phyloP scores from a whole-genome alignment of 768 basidiomycete genomes.

The Suillus hirtellus region DNA sequence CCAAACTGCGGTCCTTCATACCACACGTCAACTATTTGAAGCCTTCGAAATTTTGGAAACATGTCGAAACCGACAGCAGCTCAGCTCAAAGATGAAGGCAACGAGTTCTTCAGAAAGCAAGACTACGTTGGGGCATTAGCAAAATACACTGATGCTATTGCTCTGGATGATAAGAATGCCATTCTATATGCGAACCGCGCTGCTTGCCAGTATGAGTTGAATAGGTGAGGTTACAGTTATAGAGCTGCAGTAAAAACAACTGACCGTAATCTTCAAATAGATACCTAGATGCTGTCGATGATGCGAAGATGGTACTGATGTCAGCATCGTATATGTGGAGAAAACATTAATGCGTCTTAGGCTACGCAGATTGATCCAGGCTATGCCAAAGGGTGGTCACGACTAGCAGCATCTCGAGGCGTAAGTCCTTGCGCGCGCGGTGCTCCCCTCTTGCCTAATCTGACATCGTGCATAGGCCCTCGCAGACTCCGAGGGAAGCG shows the following conservation, averaged over 20 bases:
- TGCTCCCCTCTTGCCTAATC: too few relatives aligned
- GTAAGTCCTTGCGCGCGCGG: slow-evolving; percentile 17
- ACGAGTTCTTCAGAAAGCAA: slow-evolving; percentile 36
- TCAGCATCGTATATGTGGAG: too few relatives aligned
- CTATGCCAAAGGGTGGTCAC: slow-evolving; percentile 44
- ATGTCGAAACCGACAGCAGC: background rate
- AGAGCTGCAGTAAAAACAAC: background rate
- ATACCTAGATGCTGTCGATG: slow-evolving; percentile 5
- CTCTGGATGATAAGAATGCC: slow-evolving; percentile 38
- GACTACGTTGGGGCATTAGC: slow-evolving; percentile 36
- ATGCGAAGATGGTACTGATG: slow-evolving; percentile 6
- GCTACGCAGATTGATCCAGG: slow-evolving; percentile 41
- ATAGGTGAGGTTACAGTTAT: slow-evolving; percentile 27
- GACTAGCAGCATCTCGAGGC: slow-evolving; percentile 36
- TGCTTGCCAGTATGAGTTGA: slow-evolving; percentile 37
- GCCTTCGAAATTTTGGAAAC: background rate
- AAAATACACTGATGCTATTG: slow-evolving; percentile 46
- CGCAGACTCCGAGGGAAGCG: slow-evolving; percentile 13
- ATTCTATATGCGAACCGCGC: slow-evolving; percentile 49
- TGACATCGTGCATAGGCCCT: slow-evolving; percentile 11
- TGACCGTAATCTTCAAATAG: slow-evolving; percentile 1
- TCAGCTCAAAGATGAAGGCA: slow-evolving; percentile 42
- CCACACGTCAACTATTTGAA: background rate
- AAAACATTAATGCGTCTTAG: slow-evolving; percentile 16
- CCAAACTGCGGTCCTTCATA: background rate